Conservation (phyloP, 2,329 filamentous ascomycete species). For the Malbranchea zuffiana region DNA sequence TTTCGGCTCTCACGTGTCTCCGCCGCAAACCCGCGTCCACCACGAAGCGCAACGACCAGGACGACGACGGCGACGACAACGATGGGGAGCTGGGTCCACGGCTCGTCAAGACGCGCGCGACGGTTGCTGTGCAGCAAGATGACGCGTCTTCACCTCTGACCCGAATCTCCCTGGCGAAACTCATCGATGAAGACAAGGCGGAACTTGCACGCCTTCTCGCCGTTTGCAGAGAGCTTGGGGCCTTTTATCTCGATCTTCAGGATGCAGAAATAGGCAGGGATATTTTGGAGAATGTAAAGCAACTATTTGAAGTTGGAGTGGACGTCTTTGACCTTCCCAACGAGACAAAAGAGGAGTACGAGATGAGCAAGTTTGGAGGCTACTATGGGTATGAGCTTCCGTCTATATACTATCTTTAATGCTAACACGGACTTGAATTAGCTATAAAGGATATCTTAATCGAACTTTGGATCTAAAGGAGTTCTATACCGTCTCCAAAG, state of each 20-base stretch:
- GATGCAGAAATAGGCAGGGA: constrained; percentile 7
- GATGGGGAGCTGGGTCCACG: background rate
- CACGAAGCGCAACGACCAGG: background rate
- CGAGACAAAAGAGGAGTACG: constrained; percentile 8
- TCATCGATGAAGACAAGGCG: constrained; percentile 8
- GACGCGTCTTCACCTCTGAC: background rate
- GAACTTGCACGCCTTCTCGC: constrained; percentile 5
- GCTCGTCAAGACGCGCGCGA: too few relatives aligned
- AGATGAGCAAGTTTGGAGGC: constrained; percentile 12
- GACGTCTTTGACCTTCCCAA: constrained; percentile 6
- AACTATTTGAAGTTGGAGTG: constrained; percentile 7
- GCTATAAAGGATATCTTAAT: constrained; percentile 12
- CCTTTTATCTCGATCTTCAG: constrained; percentile 11
- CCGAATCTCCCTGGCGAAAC: constrained; percentile 9
- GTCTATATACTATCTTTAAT: background rate
- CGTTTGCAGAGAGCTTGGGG: constrained; percentile 9
- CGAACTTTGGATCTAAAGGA: constrained; percentile 12
- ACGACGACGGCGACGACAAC: background rate
- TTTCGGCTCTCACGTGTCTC: constrained; percentile 1
- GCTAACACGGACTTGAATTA: background rate
- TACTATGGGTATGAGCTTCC: constrained; percentile 10
- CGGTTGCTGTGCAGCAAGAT: too few relatives aligned
- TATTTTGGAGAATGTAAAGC: constrained; percentile 8
- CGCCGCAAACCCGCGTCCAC: background rate
- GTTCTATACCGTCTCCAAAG: constrained; percentile 13